Base-by-base conservation (phyloP, 2,329 filamentous ascomycete species). In the Teratosphaeriaceae sp. region DNA sequence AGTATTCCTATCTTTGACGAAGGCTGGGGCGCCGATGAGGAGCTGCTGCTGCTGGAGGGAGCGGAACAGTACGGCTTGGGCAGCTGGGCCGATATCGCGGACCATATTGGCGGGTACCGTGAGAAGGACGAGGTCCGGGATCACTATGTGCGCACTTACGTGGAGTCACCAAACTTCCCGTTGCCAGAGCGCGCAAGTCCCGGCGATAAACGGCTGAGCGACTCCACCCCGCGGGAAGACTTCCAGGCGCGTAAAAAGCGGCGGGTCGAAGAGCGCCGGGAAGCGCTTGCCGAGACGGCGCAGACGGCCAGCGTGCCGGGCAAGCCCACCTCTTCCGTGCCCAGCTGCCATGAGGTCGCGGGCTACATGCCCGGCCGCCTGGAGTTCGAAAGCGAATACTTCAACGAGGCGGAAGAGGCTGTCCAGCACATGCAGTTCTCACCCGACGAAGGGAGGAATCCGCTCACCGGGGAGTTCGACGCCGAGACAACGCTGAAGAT, bases 371-470 rank as follows among this genome's bases (percentile, higher is more conserved):
- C 92, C 2, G 92, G 92, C 34, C 88, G 92, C 30, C 68, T 98
- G 51, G 92, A 98, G 60, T 98, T 98, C 51, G 92, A 98, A 72
- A 96, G 87, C 0, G 92, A 98, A 58, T 92, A 95, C 61, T 86
- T 90, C 59, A 98, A 98, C 59, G 92, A 98, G 58, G 92, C 92
- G 1, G 92, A 98, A 68, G 94, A 97, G 67, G 90, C 90, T 0
- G 92, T 98, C 2, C 92, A 98, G 63, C 82, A 94, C 50, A 97
- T 98, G 89, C 85, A 94, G 51, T 98, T 98, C 58, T 90, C 97
- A 44, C 90, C 92, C 0, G 92, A 92, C 20, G 90, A 96, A 66
- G 92, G 92, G 44, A 74, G 94, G 53, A 94, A 95, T 58, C 82
- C 85, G 1, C 71, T 75, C 2, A 95, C 88, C 0, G 85, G 86